Base-by-base conservation (phyloP, 768 basidiomycete genomes). In the Kwoniella sp. region DNA sequence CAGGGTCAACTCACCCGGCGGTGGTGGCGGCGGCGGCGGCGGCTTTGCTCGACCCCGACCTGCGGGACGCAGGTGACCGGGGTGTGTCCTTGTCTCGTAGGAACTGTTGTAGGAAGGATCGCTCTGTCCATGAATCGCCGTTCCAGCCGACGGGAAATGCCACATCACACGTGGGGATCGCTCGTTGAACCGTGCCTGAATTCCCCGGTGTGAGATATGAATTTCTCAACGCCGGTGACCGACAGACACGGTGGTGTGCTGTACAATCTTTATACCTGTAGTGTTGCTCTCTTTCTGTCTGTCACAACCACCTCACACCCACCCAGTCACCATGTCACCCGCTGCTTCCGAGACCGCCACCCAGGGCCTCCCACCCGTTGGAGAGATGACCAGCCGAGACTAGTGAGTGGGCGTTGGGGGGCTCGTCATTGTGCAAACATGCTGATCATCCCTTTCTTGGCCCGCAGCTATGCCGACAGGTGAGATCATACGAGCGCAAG, bases 1-100 rank as follows among this genome's bases (percentile, higher is more conserved):
- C 4, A 65, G 70, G 34, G 68, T 72, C 17, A 56, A 58, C 6
- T 52, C 53, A 6, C 49, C 51, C 3, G 49, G 43, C 17, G n/a
- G n/a, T n/a, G 42, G 45, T 1, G 61, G 60, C 12, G 68, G 62
- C n/a, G 67, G 60, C 19, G 65, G 65, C 9, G 67, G 62, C 19
- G 69, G 70, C 8, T 73, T 73, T 41, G 69, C 69, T 15, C 52
- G 71, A 43, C 71, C 71, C 12, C 39, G 56, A 47, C 71, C 71
- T 5, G 71, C 67, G 23, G 71, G 71, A 5, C 59, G 57, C 50
- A 50, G 69, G 45, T 67, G 19, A 38, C 31, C 31, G 31, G 19
- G 9, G 31, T 15, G 31, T 15, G 31, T 8, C 31, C 31, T 32
- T n/a, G n/a, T 15, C 20, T 20, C 34, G 36, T 47, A 34, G 33